Evolutionary conservation across 2,329 filamentous ascomycete species (phyloP).

Genomic region (Paracorniculantispora psalliotae): DNA sequence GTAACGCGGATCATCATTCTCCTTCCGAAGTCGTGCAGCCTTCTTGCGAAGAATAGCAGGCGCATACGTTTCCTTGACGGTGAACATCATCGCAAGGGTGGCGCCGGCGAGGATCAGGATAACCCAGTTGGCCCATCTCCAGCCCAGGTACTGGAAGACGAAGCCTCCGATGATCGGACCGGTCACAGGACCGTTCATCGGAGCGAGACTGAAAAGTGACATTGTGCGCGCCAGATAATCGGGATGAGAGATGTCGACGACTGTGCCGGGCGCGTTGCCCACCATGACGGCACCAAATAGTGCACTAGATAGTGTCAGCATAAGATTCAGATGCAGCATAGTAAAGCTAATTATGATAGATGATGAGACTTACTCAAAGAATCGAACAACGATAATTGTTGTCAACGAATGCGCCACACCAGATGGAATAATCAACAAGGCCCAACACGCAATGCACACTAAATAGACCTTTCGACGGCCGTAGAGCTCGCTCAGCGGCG

Average conservation of each 20-base stretch:
- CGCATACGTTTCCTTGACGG: constrained; percentile 66
- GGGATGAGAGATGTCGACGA: constrained; percentile 78
- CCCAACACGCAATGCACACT: constrained; percentile 58
- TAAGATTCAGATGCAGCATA: neutral
- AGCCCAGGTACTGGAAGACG: constrained; percentile 60
- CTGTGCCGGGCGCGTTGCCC: constrained; percentile 73
- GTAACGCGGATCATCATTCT: constrained; percentile 62
- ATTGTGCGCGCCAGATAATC: constrained; percentile 78
- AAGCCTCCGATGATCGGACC: constrained; percentile 63
- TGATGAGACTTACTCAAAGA: constrained; percentile 55
- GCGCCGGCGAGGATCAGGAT: constrained; percentile 62
- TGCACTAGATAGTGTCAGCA: constrained; percentile 18
- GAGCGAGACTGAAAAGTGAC: constrained; percentile 77
- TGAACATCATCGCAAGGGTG: constrained; percentile 50
- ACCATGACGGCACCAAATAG: constrained; percentile 71
- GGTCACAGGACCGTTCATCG: constrained; percentile 65
- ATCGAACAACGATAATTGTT: constrained; percentile 66
- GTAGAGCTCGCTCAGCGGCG: constrained; percentile 68
- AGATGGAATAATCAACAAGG: constrained; percentile 65
- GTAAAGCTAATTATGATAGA: neutral
- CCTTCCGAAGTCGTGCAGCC: constrained; percentile 55
- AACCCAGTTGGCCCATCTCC: constrained; percentile 79
- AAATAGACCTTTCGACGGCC: constrained; percentile 67
- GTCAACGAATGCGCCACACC: constrained; percentile 63
- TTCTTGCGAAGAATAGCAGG: constrained; percentile 63